Evolutionary conservation across 2,329 filamentous ascomycete genomes (phyloP).

Genomic region (Phialophora macrospora): DNA sequence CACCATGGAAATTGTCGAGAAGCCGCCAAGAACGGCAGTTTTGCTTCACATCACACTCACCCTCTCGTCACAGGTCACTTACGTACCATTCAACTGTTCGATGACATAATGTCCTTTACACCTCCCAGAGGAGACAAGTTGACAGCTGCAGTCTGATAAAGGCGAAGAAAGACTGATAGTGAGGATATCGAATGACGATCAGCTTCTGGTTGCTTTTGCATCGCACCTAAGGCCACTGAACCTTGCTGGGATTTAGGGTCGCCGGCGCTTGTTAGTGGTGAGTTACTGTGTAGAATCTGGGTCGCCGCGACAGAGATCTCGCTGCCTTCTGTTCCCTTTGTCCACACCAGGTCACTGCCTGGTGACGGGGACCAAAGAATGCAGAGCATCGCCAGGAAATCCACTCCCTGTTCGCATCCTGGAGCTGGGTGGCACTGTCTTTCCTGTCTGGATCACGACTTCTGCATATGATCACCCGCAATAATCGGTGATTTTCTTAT

Average conservation of each 20-base stretch:
- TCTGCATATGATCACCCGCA: neutral
- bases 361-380: neutral
- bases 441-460: neutral
- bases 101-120: neutral
- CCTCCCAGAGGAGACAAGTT: neutral
- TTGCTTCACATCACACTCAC: neutral
- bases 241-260: neutral
- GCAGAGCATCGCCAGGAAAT: neutral
- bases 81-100: neutral
- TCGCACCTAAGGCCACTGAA: neutral
- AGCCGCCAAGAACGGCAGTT: neutral
- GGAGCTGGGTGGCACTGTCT: neutral
- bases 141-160: neutral
- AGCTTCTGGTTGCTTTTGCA: neutral
- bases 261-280: neutral
- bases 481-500: neutral
- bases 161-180: neutral
- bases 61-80: neutral
- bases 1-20: neutral
- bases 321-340: neutral
- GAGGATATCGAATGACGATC: neutral
- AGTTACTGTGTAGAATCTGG: neutral
- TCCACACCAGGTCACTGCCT: neutral
- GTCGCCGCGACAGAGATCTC: neutral
- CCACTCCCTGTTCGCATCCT: neutral